Evolutionary conservation across 192 early-diverging fungal species (phyloP).

Genomic region (Pilobolus umbonatus): DNA sequence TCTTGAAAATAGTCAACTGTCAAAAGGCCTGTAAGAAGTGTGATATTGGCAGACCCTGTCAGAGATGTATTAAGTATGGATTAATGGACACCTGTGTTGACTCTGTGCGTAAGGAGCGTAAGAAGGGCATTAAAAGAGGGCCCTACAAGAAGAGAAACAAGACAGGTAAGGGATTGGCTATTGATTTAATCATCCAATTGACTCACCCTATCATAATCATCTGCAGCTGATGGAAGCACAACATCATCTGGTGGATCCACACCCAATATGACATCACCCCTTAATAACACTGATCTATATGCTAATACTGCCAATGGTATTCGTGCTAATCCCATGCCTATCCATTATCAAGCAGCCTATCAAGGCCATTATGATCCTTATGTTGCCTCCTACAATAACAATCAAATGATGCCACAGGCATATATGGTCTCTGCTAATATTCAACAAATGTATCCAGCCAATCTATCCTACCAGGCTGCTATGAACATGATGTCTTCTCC

Average conservation of each 20-base stretch:
- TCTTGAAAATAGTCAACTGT: conserved; percentile 60
- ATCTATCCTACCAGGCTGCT: conserved; percentile 11
- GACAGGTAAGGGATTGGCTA: conserved; percentile 9
- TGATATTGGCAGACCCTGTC: conserved; percentile 76
- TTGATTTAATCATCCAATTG: not conserved
- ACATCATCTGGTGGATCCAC: conserved; percentile 22
- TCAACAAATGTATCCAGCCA: conserved; percentile 21
- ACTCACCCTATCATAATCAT: not conserved
- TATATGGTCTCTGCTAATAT: conserved; percentile 18
- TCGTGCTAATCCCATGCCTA: conserved; percentile 11
- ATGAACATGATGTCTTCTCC: conserved; percentile 25
- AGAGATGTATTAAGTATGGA: conserved; percentile 71
- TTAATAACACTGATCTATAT: conserved; percentile 9
- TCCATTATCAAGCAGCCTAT: conserved; percentile 13
- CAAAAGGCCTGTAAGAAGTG: conserved; percentile 92
- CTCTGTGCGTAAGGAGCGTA: conserved; percentile 75
- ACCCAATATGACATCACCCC: conserved; percentile 9
- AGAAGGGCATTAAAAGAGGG: conserved; percentile 78
- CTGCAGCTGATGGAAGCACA: conserved; percentile 10
- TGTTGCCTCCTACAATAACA: not conserved
- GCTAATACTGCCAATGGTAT: not conserved
- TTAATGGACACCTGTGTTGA: conserved; percentile 66
- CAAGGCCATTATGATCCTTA: conserved; percentile 18
- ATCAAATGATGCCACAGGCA: conserved; percentile 15
- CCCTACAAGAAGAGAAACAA: conserved; percentile 65